Evolutionary conservation across 2,329 filamentous ascomycete genomes (phyloP), one percentile per base, ranked within the genome.

Genomic region (Ophiostoma fasciatum): DNA sequence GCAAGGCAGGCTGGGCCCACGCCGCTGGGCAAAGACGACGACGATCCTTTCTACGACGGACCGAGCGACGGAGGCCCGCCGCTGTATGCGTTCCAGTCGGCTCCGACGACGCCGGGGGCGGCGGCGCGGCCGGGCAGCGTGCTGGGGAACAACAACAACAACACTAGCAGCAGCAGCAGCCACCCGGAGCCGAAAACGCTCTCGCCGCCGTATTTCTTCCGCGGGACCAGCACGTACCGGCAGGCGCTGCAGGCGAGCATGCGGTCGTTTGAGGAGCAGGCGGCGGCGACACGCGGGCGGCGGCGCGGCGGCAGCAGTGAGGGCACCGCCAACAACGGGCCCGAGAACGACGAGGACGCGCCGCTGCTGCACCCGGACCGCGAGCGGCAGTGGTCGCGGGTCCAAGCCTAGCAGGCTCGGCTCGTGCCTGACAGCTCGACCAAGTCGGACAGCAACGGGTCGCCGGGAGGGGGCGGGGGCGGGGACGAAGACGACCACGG

Each of bases 221-320:
- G 68, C 20, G 66, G 66, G 1, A 55, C 60, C 19, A 75, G 69
- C 36, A 68, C 70, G 1, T 77, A 67, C 44, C 63, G 70, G 4
- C 63, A 63, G 19, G 64, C 63, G 3, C 46, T 75, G 22, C 61
- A 58, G 30, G 58, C 61, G 33, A 63, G 53, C 2, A 68, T 69
- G 45, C 53, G 55, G 37, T 47, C 53, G 7, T 54, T 54, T 13
- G 46, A 58, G 7, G 48, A 51, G 13, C 42, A 29, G 18, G 14
- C 40, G 13, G 14, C 33, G 14, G 21, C 25, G 7, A 18, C n/a
- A 9, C 22, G 15, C 4, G 22, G 25, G 7, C 25, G 18, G 10
- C 14, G 7, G 8, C 12, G 14, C 2, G 20, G 18, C 7, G 18
- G 13, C 5, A 4, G 3, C 6, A 19, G 20, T 7, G 27, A 28